Base-by-base conservation (phyloP, 441 rosid species). In the Flueggea neowawraea region DNA sequence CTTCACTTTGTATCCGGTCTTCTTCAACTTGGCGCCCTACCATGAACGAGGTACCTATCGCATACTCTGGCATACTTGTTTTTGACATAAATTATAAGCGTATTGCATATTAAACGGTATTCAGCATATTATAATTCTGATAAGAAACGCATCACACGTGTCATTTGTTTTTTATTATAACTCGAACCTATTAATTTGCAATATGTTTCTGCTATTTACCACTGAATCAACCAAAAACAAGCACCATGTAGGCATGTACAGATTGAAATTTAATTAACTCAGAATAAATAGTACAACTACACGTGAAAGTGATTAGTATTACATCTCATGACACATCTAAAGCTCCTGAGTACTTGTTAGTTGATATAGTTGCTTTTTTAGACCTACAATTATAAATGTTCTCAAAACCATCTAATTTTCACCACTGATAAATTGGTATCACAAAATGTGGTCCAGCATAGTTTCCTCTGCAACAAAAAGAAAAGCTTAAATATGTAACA, bases 21-120 rank as follows among this genome's bases (percentile, higher is more conserved):
- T 88, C 96, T 15, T 70, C 95, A 48, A 68, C 69, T 17, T 90
- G 87, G 95, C 93, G 97, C 54, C 97, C 96, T 33, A 80, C 89
- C 54, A 90, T 90, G 88, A 83, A 72, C 28, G 86, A 94, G 98
- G 97, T 91, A 78, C 14, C 71, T 63, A 12, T 31, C 52, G 52
- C 9, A 43, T 32, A 53, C 15, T 10, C 60, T 54, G 14, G 28
- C 28, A 22, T 22, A 22, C 28, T 22, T 22, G 28, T 22, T 22
- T 22, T 22, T 22, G 28, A 22, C 28, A 22, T 22, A 22, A 22
- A 0, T 22, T 22, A 22, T 22, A 22, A 22, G 28, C 28, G 28
- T 22, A 22, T 0, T 22, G 28, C 28, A 22, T 22, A 22, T 22
- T 22, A 22, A 22, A 22, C 28, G 1, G 28, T 22, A 22, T 22